Evolutionary conservation across 352 stramenopile genomes (phyloP), one percentile per base, ranked within the genome.

Genomic region (Phytophthora parvispora): DNA sequence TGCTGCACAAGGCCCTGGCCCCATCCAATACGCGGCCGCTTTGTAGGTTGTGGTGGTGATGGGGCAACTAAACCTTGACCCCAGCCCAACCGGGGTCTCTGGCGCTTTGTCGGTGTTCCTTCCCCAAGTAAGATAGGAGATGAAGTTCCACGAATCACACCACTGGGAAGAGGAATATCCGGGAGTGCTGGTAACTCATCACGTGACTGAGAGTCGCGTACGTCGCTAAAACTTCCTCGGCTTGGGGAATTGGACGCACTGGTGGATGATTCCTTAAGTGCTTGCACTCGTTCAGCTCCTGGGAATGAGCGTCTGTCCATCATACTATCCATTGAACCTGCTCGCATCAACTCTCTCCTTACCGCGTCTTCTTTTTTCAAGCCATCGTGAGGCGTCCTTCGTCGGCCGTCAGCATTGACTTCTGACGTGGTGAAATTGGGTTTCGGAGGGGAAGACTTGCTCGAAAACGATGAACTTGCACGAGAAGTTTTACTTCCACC

Each of bases 11-110:
- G 64, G 27, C 88, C 88, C 69, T 94, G 78, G 20, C 89, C 89
- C 89, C 89, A 96, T 10, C 86, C 87, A 71, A 96, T 90, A 16
- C 89, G 83, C 50, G 87, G 87, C 16, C 89, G 87, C 60, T 96
- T 96, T 48, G 69, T 65, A 55, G 83, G 78, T 40, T 88, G 74
- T 32, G 83, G 83, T 28, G 83, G 81, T 25, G 83, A 94, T 3
- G 80, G 70, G 1, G 83, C 83, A 4, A 93, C 79, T n/a, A 97
- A 72, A 12, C 89, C 89, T 77, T 97, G 89, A 3, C 89, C 89
- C 89, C 89, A 97, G 18, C 87, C 89, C 18, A 97, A 65, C 10
- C 89, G 78, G 29, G 87, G 86, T 15, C 89, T 78, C 29, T 95
- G 89, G 22, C 74, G 69, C 29, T 89, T 89, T 15, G 83, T 91